phyloP scores from a whole-genome alignment of 495 filamentous ascomycete genomes.

The Daldinia caldariorum region DNA sequence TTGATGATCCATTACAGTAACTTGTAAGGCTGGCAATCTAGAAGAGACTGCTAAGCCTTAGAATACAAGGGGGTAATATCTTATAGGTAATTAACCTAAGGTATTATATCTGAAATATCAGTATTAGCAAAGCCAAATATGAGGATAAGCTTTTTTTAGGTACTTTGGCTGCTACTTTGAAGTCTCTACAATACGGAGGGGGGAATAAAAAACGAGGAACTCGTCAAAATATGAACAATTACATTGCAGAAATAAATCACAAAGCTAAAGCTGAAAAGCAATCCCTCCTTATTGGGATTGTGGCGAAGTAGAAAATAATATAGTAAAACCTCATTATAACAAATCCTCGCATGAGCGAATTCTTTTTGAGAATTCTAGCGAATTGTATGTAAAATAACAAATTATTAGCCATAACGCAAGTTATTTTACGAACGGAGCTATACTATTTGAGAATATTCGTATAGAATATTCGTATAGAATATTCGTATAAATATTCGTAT shows the following conservation, averaged over 20 bases:
- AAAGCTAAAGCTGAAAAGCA: conserved; percentile 29
- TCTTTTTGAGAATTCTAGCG: too few relatives aligned
- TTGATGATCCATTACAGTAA: conserved; percentile 7
- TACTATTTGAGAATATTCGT: too few relatives aligned
- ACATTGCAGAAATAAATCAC: background rate
- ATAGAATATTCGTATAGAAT: too few relatives aligned
- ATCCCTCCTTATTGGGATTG: conserved; percentile 16
- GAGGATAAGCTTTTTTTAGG: background rate
- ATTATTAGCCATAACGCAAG: too few relatives aligned
- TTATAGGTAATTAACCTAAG: background rate
- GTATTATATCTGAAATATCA: background rate
- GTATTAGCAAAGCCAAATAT: background rate
- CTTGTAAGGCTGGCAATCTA: conserved; percentile 3
- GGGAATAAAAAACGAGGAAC: conserved; percentile 15
- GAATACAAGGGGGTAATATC: background rate
- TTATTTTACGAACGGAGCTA: too few relatives aligned
- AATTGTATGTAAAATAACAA: too few relatives aligned
- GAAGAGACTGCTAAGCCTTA: conserved; percentile 7
- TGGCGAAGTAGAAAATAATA: conserved; percentile 38
- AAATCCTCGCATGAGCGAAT: too few relatives aligned
- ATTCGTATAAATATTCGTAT: too few relatives aligned
- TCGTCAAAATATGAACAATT: background rate
- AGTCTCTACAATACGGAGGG: background rate
- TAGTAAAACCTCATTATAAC: too few relatives aligned
- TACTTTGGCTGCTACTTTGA: background rate